A percentile compares a stretch with the other conserved stretches of the same genome.
Evolutionary conservation across 1,139 yeast species (phyloP).

Genomic region (Hanseniaspora sp.): DNA sequence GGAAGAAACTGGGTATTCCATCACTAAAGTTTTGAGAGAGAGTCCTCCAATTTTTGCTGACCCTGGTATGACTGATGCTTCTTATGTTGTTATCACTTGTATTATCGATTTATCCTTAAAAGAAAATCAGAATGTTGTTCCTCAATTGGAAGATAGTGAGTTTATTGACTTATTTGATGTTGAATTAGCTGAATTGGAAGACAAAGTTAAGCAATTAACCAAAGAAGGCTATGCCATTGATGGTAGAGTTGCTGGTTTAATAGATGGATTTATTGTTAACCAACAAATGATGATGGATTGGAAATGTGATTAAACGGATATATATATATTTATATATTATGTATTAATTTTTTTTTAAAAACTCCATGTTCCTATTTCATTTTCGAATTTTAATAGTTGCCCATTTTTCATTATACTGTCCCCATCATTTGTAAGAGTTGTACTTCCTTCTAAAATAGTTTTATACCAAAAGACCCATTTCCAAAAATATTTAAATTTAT

Average conservation of each 20-base stretch:
- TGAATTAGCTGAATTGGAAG: constrained; percentile 50
- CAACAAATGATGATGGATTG: constrained; percentile 73
- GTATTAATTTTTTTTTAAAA: constrained; percentile 13
- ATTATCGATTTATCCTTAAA: constrained; percentile 58
- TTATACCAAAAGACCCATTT: constrained; percentile 14
- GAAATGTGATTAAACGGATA: constrained; percentile 25
- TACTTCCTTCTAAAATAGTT: constrained; percentile 25
- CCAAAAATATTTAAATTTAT: neutral
- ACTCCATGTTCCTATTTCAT: constrained; percentile 13
- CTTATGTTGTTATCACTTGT: constrained; percentile 66
- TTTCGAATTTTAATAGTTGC: constrained; percentile 12
- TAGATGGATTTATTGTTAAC: constrained; percentile 56
- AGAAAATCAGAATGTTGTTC: constrained; percentile 55
- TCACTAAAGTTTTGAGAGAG: constrained; percentile 40
- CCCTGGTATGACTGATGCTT: constrained; percentile 91
- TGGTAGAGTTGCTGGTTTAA: constrained; percentile 77
- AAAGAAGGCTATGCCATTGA: constrained; percentile 66
- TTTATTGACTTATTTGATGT: constrained; percentile 73
- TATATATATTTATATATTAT: constrained; percentile 17
- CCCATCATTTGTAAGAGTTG: constrained; percentile 15
- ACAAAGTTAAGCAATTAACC: constrained; percentile 41
- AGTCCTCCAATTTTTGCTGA: constrained; percentile 65
- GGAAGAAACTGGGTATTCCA: constrained; percentile 80
- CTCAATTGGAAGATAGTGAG: constrained; percentile 77
- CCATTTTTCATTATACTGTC: constrained; percentile 17